Percentiles rank a stretch among this genome's conserved stretches.
Conservation (phyloP, 108 stramenopile genomes). For the Cyclotella choctawhatcheeana region DNA sequence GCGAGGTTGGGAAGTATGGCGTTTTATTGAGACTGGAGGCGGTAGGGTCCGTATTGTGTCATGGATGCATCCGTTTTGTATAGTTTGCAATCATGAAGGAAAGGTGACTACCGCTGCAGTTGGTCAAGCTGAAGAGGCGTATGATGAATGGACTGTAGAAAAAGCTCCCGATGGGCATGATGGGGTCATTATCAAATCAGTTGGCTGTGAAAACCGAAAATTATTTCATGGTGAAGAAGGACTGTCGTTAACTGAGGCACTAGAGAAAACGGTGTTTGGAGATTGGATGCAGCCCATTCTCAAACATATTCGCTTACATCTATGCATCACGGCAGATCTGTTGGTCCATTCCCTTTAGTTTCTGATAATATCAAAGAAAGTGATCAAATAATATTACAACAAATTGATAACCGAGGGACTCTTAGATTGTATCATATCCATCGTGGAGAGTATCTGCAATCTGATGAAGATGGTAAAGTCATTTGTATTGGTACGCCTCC, state of each 20-base stretch:
- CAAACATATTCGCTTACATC: constrained; percentile 44
- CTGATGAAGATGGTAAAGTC: constrained; percentile 16
- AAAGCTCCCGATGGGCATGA: constrained; percentile 17
- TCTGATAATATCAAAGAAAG: constrained; percentile 46
- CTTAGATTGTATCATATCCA: constrained; percentile 19
- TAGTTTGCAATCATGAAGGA: constrained; percentile 35
- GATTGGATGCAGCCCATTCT: constrained; percentile 49
- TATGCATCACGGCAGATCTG: constrained; percentile 19
- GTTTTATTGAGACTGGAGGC: constrained; percentile 56
- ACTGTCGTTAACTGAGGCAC: neutral
- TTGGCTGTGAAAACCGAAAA: constrained; percentile 7
- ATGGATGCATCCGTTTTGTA: constrained; percentile 51
- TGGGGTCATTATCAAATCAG: constrained; percentile 45
- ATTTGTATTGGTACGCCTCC: neutral
- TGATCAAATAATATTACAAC: constrained; percentile 36
- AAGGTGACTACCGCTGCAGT: constrained; percentile 10
- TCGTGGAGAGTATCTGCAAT: constrained; percentile 24
- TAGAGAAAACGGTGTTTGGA: constrained; percentile 40
- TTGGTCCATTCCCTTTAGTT: constrained; percentile 51
- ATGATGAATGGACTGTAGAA: constrained; percentile 50
- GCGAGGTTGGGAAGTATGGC: constrained; percentile 56
- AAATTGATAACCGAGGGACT: constrained; percentile 14
- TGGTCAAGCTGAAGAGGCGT: constrained; percentile 18
- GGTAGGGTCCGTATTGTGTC: constrained; percentile 40
- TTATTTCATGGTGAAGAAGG: neutral